Evolutionary conservation across 2,329 filamentous ascomycete species (phyloP).

Genomic region (Raffaelea ambrosiae): DNA sequence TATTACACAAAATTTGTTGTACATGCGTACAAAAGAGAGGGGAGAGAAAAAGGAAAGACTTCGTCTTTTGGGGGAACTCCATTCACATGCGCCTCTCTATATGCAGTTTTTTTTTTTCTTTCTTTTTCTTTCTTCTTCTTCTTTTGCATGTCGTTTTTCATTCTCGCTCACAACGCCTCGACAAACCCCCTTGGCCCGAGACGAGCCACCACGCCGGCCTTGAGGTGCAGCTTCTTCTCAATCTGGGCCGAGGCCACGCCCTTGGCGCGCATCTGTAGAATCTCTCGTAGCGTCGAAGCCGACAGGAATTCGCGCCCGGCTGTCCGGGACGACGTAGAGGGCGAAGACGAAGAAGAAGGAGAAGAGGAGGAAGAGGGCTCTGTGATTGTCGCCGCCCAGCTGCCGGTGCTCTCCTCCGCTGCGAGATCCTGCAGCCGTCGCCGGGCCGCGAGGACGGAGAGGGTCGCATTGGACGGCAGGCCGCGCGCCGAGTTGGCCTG

Average conservation of each 20-base stretch:
- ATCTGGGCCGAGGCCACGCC: constrained; percentile 32
- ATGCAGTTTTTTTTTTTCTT: neutral
- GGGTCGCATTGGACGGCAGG: constrained; percentile 32
- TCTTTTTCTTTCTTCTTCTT: too few relatives aligned
- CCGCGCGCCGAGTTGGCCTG: constrained; percentile 15
- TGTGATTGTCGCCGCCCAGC: constrained; percentile 8
- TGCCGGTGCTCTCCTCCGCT: constrained; percentile 32
- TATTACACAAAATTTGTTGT: too few relatives aligned
- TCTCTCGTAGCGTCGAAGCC: constrained; percentile 36
- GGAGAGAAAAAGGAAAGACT: too few relatives aligned
- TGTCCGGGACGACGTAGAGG: too few relatives aligned
- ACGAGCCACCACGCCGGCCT: constrained; percentile 33
- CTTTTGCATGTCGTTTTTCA: too few relatives aligned
- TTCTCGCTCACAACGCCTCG: constrained; percentile 20
- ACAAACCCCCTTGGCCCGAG: constrained; percentile 34
- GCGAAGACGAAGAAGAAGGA: too few relatives aligned
- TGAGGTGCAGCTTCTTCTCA: constrained; percentile 36
- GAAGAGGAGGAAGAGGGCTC: neutral
- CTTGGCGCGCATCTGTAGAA: constrained; percentile 32
- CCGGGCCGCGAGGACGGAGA: constrained; percentile 41
- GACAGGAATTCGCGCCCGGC: constrained; percentile 37
- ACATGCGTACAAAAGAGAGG: too few relatives aligned
- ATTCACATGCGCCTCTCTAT: too few relatives aligned
- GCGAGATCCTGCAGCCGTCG: constrained; percentile 33
- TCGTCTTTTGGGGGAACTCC: too few relatives aligned